Conservation (phyloP, 345 rosid species). For the Bruguiera sexangula region DNA sequence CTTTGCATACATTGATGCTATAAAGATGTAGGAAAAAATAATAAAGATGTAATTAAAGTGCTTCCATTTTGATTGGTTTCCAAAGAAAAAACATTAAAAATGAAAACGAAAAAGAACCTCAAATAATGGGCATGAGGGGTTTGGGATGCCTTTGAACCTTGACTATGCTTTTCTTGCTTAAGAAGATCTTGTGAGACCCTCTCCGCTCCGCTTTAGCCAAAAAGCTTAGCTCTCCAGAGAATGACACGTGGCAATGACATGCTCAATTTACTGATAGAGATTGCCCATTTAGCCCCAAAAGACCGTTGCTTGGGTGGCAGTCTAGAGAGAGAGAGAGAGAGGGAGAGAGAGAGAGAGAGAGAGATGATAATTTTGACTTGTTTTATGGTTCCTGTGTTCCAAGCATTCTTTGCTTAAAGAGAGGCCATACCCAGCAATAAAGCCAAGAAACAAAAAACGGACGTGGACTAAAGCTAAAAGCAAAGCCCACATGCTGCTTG, state of each 20-base stretch:
- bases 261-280: not conserved
- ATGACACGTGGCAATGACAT: conserved; percentile 18
- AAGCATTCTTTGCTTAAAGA: conserved; percentile 80
- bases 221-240: conserved; percentile 33
- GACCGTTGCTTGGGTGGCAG: not conserved
- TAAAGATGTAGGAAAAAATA: conserved; percentile 14
- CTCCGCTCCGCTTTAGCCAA: conserved; percentile 21
- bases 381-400: conserved; percentile 53
- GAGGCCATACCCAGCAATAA: conserved; percentile 64
- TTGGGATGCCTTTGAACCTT: conserved; percentile 45
- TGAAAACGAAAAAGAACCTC: not conserved
- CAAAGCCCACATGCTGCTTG: not conserved
- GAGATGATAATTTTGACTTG: conserved; percentile 15
- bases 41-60: conserved; percentile 12
- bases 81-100: not conserved
- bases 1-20: conserved; percentile 11
- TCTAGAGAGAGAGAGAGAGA: not conserved
- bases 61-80: conserved; percentile 24
- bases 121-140: conserved; percentile 7
- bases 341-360: conserved; percentile 1
- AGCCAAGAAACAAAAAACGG: conserved; percentile 35
- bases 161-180: conserved; percentile 68
- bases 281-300: too few species aligned
- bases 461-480: conserved; percentile 27
- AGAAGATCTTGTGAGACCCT: conserved; percentile 40